Base-by-base conservation (phyloP, 345 rosid species). In the Durio zibethinus region DNA sequence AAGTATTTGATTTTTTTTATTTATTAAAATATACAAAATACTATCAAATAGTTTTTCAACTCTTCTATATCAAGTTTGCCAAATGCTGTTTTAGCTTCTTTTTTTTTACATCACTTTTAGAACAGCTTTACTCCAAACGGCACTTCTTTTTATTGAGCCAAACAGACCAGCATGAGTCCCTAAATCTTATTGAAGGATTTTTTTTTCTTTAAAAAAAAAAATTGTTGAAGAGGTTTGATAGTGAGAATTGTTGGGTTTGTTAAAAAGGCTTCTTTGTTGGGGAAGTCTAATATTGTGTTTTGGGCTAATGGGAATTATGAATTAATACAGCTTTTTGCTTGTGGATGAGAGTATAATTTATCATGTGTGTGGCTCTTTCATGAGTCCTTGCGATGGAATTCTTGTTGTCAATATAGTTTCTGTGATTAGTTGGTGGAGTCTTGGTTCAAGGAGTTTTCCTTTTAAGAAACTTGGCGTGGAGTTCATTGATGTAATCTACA, bases 401-500 rank as follows among this genome's bases (percentile, higher is more conserved):
- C 27, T 45, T 66, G 71, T 33, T 62, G 16, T 21, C 0, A 31
- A 5, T 31, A 31, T 38, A 25, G 35, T 16, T 63, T 50, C 40
- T 47, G 36, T 71, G 71, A 56, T 31, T 35, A 10, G 11, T 15
- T 21, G 35, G 56, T 18, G 72, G 47, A 10, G 11, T 36, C 0
- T 38, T 0, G 7, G 7, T 15, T 67, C 4, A 23, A 38, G 70
- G 6, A 5, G 38, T 36, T 7, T 40, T 10, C 18, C 0, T 20
- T 65, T 65, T 11, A 21, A 38, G 31, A 65, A 38, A 38, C 50
- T 65, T 20, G 47, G 4, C 8, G 40, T 31, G 2, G 50, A n/a
- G 25, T 65, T 47, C 50, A 45, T 36, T 31, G n/a, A 10, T 80
- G 33, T 80, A 45, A 35, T 56, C 10, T 84, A 1, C 73, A 61